A percentile compares a stretch with the other conserved stretches of the same genome.
These are phyloP conservation scores for Scleroderma citrinum DNA, from an alignment of 768 basidiomycete genomes.

Conservation along the genomic window DNA sequence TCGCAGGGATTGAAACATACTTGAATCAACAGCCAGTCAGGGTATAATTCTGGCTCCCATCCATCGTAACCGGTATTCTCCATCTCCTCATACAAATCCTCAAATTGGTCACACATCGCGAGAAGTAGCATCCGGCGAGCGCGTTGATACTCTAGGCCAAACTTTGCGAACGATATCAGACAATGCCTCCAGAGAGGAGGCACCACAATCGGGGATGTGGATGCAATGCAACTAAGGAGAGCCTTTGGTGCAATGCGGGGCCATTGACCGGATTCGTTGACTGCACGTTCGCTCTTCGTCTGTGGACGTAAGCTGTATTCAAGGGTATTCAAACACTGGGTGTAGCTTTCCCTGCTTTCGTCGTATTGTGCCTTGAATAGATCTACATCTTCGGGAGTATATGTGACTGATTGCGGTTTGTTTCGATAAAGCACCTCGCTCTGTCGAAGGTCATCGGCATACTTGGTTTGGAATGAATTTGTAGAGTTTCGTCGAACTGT, in stretches of 20 bases:
- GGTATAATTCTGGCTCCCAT: conserved; percentile 14
- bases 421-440: background rate
- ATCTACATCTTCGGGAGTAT: background rate
- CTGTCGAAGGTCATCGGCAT: background rate
- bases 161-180: conserved; percentile 26
- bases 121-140: conserved; percentile 30
- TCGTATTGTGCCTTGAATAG: conserved; percentile 8
- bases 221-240: conserved; percentile 29
- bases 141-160: conserved; percentile 31
- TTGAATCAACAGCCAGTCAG: conserved; percentile 44
- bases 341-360: conserved; percentile 6
- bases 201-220: conserved; percentile 12
- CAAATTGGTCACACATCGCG: conserved; percentile 13
- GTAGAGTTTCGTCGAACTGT: background rate
- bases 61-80: conserved; percentile 20
- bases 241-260: conserved; percentile 29
- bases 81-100: conserved; percentile 28
- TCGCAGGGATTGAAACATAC: conserved; percentile 14
- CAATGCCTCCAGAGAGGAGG: conserved; percentile 24
- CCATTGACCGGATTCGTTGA: conserved; percentile 28
- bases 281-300: conserved; percentile 12
- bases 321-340: background rate
- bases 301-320: conserved; percentile 9
- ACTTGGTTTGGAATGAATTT: background rate
- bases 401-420: background rate